phyloP scores from a whole-genome alignment of 352 stramenopile genomes.

The Phytophthora kernoviae region DNA sequence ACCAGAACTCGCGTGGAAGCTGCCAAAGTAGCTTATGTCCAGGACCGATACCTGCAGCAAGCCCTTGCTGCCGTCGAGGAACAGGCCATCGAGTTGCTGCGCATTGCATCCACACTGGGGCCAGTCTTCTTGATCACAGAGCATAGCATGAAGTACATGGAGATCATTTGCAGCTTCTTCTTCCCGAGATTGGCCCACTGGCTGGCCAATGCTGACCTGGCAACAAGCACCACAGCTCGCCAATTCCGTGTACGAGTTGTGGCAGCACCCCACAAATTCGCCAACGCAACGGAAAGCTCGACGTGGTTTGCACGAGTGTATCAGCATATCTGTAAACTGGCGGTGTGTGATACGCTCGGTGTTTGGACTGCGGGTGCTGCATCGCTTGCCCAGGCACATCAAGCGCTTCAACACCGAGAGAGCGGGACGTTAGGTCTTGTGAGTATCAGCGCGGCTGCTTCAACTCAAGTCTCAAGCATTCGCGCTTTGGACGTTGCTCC shows the following conservation, averaged over 20 bases:
- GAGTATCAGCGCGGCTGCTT: conserved; percentile 35
- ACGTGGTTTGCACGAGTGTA: conserved; percentile 52
- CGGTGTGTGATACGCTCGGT: conserved; percentile 24
- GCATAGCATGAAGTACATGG: conserved; percentile 53
- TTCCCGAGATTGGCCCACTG: conserved; percentile 57
- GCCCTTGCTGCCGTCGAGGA: conserved; percentile 55
- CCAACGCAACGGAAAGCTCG: conserved; percentile 34
- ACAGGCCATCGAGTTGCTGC: conserved; percentile 54
- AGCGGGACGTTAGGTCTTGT: conserved; percentile 50
- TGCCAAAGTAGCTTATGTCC: conserved; percentile 29
- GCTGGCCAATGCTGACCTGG: conserved; percentile 30
- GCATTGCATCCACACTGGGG: conserved; percentile 37
- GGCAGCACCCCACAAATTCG: conserved; percentile 46
- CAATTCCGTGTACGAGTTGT: conserved; percentile 44
- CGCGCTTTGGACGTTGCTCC: conserved; percentile 36
- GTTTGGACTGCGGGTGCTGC: conserved; percentile 4
- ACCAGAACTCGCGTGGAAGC: conserved; percentile 36
- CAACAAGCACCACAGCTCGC: background rate
- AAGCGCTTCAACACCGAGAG: conserved; percentile 29
- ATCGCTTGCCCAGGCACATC: conserved; percentile 4
- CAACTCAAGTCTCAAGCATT: conserved; percentile 39
- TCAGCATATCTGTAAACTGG: conserved; percentile 43
- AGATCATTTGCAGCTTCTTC: conserved; percentile 47
- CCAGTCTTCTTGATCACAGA: conserved; percentile 62
- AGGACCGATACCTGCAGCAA: conserved; percentile 59